Evolutionary conservation across 371 early-diverging fungal species (phyloP).

Genomic region (Mortierella sp.): DNA sequence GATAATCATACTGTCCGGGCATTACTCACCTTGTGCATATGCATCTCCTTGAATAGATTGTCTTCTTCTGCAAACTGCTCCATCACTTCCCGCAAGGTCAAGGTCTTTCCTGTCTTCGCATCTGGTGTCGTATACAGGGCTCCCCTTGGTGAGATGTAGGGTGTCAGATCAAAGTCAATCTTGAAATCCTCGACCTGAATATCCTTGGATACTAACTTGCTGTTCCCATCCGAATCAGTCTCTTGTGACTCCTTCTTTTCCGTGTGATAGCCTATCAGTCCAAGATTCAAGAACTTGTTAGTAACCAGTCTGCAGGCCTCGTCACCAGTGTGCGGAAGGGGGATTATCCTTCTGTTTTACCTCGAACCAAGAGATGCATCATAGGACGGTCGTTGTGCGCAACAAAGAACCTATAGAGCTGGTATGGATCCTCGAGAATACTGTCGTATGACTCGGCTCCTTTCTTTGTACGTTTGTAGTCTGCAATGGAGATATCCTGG

Average conservation of each 20-base stretch:
- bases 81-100: slow-evolving; percentile 18
- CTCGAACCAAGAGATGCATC: slow-evolving; percentile 20
- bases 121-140: slow-evolving; percentile 21
- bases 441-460: slow-evolving; percentile 34
- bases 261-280: slow-evolving; percentile 15
- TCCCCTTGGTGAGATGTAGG: slow-evolving; percentile 22
- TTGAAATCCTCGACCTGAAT: slow-evolving; percentile 26
- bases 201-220: neutral
- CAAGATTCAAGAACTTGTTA: neutral
- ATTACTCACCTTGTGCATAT: slow-evolving; percentile 27
- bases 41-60: slow-evolving; percentile 42
- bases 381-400: slow-evolving; percentile 45
- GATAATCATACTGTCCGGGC: too few relatives aligned
- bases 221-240: slow-evolving; percentile 25
- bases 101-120: slow-evolving; percentile 17
- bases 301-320: too few relatives aligned
- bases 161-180: slow-evolving; percentile 34
- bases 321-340: too few relatives aligned
- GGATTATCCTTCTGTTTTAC: neutral
- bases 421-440: slow-evolving; percentile 32
- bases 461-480: slow-evolving; percentile 15
- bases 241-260: slow-evolving; percentile 13
- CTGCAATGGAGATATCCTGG: slow-evolving; percentile 39
- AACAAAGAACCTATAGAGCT: slow-evolving; percentile 41
- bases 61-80: slow-evolving; percentile 43